These are phyloP conservation scores for Ephemerocybe angulata DNA, from an alignment of 768 basidiomycete genomes.

Conservation along the genomic window DNA sequence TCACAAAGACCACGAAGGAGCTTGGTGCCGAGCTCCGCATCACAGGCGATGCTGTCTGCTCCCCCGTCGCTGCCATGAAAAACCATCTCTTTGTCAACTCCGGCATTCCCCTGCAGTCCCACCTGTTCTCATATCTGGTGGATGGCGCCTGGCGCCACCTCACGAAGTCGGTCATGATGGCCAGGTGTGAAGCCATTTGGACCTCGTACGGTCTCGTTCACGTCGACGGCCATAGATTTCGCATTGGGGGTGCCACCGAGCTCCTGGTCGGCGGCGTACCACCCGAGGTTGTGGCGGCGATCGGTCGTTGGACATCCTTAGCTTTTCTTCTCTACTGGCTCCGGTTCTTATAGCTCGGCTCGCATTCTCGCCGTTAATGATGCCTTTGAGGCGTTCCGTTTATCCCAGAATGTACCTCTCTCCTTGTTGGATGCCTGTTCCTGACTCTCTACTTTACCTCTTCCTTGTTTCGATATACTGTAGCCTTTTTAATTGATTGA, in stretches of 20 bases:
- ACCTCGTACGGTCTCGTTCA: neutral
- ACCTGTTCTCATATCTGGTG: neutral
- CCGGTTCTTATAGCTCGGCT: no score
- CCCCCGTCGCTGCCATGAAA: slow-evolving; percentile 5
- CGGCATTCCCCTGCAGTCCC: neutral
- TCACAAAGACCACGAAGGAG: slow-evolving; percentile 28
- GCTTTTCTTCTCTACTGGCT: slow-evolving; percentile 8
- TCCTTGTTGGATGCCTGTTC: no score
- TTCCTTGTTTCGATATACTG: no score
- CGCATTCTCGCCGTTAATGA: no score
- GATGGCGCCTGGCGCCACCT: neutral
- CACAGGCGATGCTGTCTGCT: slow-evolving; percentile 10
- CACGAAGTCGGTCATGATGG: no score
- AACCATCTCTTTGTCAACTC: slow-evolving; percentile 8
- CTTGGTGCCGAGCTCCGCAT: slow-evolving; percentile 10
- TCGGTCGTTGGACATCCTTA: slow-evolving; percentile 6
- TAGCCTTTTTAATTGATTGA: no score
- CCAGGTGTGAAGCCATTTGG: no score
- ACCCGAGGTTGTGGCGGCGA: slow-evolving; percentile 8
- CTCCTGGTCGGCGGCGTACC: slow-evolving; percentile 6
- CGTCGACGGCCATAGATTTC: slow-evolving; percentile 6
- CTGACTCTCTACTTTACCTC: no score
- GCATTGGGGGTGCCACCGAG: slow-evolving; percentile 5
- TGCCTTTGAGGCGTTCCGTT: no score
- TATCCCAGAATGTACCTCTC: no score